Conservation (phyloP, 352 stramenopile species). For the Phytophthora citrophthora region DNA sequence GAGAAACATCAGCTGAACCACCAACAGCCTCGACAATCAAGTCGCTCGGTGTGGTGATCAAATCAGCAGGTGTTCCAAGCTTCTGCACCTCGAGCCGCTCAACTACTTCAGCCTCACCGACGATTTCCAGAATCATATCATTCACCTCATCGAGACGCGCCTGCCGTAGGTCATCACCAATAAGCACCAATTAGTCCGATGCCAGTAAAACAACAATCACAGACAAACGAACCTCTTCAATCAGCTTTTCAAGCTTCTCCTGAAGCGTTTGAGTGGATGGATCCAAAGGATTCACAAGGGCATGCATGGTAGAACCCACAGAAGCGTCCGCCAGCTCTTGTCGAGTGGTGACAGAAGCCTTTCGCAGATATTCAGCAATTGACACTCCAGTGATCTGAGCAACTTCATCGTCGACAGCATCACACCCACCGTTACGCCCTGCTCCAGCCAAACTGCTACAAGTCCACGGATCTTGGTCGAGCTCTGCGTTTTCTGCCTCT, state of each 20-base stretch:
- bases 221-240: slow-evolving; percentile 49
- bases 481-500: slow-evolving; percentile 40
- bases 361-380: slow-evolving; percentile 54
- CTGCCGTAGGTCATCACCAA: slow-evolving; percentile 28
- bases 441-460: slow-evolving; percentile 52
- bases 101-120: slow-evolving; percentile 56
- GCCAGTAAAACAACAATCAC: neutral
- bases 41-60: slow-evolving; percentile 72
- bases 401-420: slow-evolving; percentile 77
- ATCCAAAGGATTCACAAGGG: slow-evolving; percentile 45
- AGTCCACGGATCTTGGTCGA: slow-evolving; percentile 59
- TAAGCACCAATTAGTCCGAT: slow-evolving; percentile 2
- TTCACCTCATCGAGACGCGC: slow-evolving; percentile 83
- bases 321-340: slow-evolving; percentile 63
- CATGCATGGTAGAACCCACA: slow-evolving; percentile 30
- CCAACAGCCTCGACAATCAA: slow-evolving; percentile 59
- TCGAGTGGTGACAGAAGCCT: slow-evolving; percentile 57
- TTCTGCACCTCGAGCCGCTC: slow-evolving; percentile 73
- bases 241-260: slow-evolving; percentile 54
- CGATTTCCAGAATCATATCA: slow-evolving; percentile 76
- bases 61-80: slow-evolving; percentile 80
- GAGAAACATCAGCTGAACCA: slow-evolving; percentile 20
- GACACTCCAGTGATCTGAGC: slow-evolving; percentile 56
- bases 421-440: slow-evolving; percentile 48
- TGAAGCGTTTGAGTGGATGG: slow-evolving; percentile 46